Evolutionary conservation across 768 basidiomycete species (phyloP).

Genomic region (Ramaria sp.): DNA sequence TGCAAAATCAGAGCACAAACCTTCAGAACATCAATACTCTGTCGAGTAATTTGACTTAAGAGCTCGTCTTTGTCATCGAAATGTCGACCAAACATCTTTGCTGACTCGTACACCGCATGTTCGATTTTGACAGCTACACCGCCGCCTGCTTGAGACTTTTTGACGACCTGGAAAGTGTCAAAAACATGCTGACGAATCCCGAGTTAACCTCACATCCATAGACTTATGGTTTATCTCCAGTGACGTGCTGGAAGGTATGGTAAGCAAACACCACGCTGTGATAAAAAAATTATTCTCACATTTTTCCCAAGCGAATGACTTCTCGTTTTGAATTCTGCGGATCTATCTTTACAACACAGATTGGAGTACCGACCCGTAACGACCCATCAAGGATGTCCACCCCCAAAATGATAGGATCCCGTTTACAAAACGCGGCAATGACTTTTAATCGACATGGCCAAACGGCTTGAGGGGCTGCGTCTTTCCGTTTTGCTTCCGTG

Average conservation of each 20-base stretch:
- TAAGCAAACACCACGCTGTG: conserved; percentile 1
- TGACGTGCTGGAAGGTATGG: conserved; percentile 54
- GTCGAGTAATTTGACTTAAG: conserved; percentile 80
- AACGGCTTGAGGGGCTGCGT: conserved; percentile 89
- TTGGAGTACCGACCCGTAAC: conserved; percentile 83
- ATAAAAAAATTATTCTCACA: conserved; percentile 42
- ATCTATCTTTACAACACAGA: conserved; percentile 92
- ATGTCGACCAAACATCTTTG: conserved; percentile 93
- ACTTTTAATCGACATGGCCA: conserved; percentile 94
- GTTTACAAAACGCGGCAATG: conserved; percentile 91
- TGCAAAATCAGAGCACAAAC: conserved; percentile 25
- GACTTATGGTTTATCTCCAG: conserved; percentile 96
- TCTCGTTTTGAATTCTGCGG: conserved; percentile 82
- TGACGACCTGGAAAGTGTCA: conserved; percentile 53
- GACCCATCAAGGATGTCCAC: conserved; percentile 93
- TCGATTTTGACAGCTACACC: conserved; percentile 99
- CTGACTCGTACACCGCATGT: conserved; percentile 89
- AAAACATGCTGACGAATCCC: neutral
- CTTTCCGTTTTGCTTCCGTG: conserved; percentile 80
- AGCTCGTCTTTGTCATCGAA: conserved; percentile 95
- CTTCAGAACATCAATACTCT: conserved; percentile 95
- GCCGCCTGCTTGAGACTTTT: conserved; percentile 88
- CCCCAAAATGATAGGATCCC: conserved; percentile 95
- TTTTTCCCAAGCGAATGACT: conserved; percentile 85
- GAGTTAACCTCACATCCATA: conserved; percentile 44